These are phyloP conservation scores for Kazachstania kunashirensis DNA, from an alignment of 805 yeast species.

Conservation along the genomic window DNA sequence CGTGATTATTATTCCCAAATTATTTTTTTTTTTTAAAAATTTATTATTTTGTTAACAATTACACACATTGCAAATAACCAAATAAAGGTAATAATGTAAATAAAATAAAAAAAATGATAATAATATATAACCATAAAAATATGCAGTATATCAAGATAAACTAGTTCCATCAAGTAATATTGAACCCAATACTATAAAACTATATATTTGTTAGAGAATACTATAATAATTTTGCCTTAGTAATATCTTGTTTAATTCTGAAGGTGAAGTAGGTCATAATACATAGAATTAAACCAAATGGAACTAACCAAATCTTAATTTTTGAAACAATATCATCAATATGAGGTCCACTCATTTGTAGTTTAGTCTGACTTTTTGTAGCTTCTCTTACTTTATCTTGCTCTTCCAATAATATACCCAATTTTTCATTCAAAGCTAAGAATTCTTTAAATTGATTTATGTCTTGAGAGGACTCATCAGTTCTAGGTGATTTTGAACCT, in stretches of 20 bases:
- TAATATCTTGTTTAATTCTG: constrained; percentile 28
- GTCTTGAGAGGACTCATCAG: constrained; percentile 4
- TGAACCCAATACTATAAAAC: too few species aligned
- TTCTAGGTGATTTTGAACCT: background rate
- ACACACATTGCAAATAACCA: background rate
- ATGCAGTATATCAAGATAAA: background rate
- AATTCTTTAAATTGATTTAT: constrained; percentile 22
- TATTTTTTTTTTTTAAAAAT: background rate
- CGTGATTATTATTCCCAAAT: background rate
- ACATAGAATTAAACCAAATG: constrained; percentile 22
- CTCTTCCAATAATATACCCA: constrained; percentile 24
- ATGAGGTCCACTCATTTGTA: constrained; percentile 13
- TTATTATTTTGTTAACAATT: background rate
- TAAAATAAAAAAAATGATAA: background rate
- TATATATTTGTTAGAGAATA: too few species aligned
- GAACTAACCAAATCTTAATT: constrained; percentile 24
- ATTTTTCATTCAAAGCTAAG: constrained; percentile 21
- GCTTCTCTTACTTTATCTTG: constrained; percentile 25
- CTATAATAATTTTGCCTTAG: constrained; percentile 25
- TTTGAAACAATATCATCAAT: constrained; percentile 25
- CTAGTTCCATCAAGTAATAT: too few species aligned
- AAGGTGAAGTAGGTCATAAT: constrained; percentile 30
- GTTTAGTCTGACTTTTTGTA: constrained; percentile 10
- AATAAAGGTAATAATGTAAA: background rate
- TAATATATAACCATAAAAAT: background rate